phyloP scores from a whole-genome alignment of 2,329 filamentous ascomycete species.

The Aspergillus neoniger region DNA sequence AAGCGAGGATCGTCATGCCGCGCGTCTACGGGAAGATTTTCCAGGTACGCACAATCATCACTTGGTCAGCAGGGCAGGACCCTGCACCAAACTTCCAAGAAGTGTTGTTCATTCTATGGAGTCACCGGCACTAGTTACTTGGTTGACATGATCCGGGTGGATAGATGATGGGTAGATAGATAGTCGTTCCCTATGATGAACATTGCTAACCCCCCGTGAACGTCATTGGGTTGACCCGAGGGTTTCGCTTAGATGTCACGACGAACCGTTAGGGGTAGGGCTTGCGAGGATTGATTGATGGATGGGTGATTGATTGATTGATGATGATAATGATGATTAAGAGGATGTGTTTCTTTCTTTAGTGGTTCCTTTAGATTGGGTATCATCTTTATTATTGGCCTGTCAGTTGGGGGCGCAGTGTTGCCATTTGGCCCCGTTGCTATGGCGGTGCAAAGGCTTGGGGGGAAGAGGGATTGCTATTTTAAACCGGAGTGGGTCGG shows the following conservation, averaged over 20 bases:
- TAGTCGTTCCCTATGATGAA: too few relatives aligned
- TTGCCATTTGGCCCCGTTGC: neutral
- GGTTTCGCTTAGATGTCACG: too few relatives aligned
- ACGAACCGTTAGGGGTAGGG: too few relatives aligned
- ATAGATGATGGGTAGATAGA: too few relatives aligned
- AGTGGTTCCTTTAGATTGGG: neutral
- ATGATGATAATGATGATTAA: too few relatives aligned
- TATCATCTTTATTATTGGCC: neutral
- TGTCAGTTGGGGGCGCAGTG: neutral
- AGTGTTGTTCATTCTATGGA: too few relatives aligned
- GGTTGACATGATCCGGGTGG: too few relatives aligned
- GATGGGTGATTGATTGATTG: too few relatives aligned
- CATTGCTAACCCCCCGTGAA: too few relatives aligned
- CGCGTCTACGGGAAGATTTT: constrained; percentile 17
- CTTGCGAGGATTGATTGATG: too few relatives aligned
- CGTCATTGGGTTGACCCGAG: too few relatives aligned
- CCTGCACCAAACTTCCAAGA: neutral
- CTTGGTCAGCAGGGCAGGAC: neutral
- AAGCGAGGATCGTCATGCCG: constrained; percentile 23
- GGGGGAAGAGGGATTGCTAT: constrained; percentile 5
- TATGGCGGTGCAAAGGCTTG: constrained; percentile 14
- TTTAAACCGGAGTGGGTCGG: constrained; percentile 15
- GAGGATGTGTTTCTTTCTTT: constrained; percentile 5
- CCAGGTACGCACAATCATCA: neutral
- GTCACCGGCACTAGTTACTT: too few relatives aligned